These are phyloP conservation scores for Thermochaetoides thermophila DNA, from an alignment of 495 filamentous ascomycete genomes.

Conservation along the genomic window DNA sequence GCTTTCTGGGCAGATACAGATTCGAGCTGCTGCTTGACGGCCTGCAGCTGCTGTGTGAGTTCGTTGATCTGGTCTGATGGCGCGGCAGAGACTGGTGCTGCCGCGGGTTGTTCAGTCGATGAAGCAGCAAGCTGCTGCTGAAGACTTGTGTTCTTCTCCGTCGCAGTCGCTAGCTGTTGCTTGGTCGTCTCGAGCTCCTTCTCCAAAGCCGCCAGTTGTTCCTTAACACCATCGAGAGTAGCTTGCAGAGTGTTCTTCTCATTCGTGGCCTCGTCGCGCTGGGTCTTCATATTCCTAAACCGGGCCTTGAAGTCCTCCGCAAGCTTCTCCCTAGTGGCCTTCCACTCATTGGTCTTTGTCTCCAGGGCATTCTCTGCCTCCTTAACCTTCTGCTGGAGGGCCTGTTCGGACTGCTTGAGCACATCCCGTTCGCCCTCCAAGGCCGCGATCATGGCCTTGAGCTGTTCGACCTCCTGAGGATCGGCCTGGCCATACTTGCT, in stretches of 20 bases:
- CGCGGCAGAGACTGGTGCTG: slow-evolving; percentile 1
- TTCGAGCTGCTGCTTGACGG: slow-evolving; percentile 23
- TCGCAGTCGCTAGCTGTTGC: slow-evolving; percentile 20
- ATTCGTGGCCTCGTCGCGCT: slow-evolving; percentile 25
- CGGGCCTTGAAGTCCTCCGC: slow-evolving; percentile 33
- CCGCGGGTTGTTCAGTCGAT: slow-evolving; percentile 4
- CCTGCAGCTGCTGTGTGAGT: slow-evolving; percentile 58
- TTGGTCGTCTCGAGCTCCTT: slow-evolving; percentile 23
- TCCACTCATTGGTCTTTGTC: slow-evolving; percentile 32
- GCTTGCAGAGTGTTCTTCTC: slow-evolving; percentile 25
- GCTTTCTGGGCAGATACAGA: slow-evolving; percentile 26
- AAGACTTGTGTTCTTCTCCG: slow-evolving; percentile 21
- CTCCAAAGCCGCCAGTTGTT: slow-evolving; percentile 19
- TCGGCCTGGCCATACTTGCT: slow-evolving; percentile 93
- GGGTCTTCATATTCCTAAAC: slow-evolving; percentile 24
- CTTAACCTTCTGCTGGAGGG: slow-evolving; percentile 41
- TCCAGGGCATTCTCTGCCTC: slow-evolving; percentile 28
- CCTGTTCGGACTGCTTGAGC: slow-evolving; percentile 39
- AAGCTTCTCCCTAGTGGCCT: slow-evolving; percentile 23
- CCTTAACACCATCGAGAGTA: slow-evolving; percentile 18
- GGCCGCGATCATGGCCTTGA: slow-evolving; percentile 49
- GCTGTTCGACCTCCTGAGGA: slow-evolving; percentile 72
- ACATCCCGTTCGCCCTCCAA: slow-evolving; percentile 61
- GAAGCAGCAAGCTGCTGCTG: slow-evolving; percentile 13
- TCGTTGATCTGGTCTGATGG: slow-evolving; percentile 22